Evolutionary conservation across 2,329 filamentous ascomycete genomes (phyloP).

Genomic region (Aspergillus niger): DNA sequence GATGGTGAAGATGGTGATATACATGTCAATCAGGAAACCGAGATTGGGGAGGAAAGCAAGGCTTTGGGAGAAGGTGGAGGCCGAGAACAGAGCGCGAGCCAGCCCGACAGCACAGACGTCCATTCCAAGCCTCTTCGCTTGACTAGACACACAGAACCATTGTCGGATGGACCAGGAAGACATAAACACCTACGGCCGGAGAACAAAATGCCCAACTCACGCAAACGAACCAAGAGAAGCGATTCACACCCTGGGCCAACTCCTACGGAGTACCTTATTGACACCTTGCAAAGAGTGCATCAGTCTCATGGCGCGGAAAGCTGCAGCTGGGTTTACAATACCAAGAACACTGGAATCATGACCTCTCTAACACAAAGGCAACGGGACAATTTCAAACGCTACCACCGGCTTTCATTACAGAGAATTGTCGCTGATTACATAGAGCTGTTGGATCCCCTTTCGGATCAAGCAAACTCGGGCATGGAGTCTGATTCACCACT

Average conservation of each 20-base stretch:
- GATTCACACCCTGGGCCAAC: slow-evolving; percentile 17
- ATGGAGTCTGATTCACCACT: not conserved
- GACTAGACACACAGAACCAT: not conserved
- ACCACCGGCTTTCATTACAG: slow-evolving; percentile 31
- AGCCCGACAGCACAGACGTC: not conserved
- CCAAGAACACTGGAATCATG: slow-evolving; percentile 9
- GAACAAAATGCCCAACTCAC: slow-evolving; percentile 6
- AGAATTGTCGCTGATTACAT: slow-evolving; percentile 45
- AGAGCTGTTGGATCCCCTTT: slow-evolving; percentile 33
- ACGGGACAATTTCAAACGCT: slow-evolving; percentile 11
- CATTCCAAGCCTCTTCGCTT: not conserved
- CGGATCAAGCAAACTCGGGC: slow-evolving; percentile 16
- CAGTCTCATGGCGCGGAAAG: slow-evolving; percentile 9
- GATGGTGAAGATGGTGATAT: too few relatives aligned
- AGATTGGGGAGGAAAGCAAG: not conserved
- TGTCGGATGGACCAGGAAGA: not conserved
- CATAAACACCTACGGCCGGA: not conserved
- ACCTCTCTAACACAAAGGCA: slow-evolving; percentile 13
- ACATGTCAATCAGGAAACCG: not conserved
- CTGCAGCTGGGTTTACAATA: slow-evolving; percentile 12
- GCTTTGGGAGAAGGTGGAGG: not conserved
- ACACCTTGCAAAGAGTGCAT: slow-evolving; percentile 30
- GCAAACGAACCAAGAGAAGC: slow-evolving; percentile 3
- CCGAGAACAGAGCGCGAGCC: not conserved
- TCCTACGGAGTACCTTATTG: slow-evolving; percentile 35